Evolutionary conservation across 2,329 filamentous ascomycete species (phyloP).

Genomic region (Plenodomus lindquistii): DNA sequence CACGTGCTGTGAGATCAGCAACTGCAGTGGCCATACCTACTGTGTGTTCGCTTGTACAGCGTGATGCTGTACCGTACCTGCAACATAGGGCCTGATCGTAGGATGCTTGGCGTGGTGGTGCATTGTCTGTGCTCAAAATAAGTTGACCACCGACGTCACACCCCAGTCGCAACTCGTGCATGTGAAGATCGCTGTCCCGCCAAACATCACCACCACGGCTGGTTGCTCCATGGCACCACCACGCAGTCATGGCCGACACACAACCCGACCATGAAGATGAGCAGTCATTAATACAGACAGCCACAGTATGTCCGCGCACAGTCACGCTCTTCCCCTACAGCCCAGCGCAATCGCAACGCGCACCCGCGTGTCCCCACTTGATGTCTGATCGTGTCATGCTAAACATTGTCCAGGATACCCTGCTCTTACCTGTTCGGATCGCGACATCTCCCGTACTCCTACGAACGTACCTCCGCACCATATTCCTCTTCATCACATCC

Average conservation of each 20-base stretch:
- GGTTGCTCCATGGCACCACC: background rate
- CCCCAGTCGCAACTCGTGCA: constrained; percentile 11
- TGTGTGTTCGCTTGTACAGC: constrained; percentile 15
- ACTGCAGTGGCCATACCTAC: background rate
- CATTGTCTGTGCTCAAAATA: constrained; percentile 21
- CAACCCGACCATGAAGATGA: constrained; percentile 23
- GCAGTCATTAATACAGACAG: constrained; percentile 16
- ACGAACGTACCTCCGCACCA: constrained; percentile 65
- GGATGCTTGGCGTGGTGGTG: constrained; percentile 27
- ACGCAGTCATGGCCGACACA: constrained; percentile 23
- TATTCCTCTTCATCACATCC: constrained; percentile 58
- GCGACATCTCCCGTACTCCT: constrained; percentile 65
- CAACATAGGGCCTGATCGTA: constrained; percentile 7
- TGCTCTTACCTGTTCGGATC: constrained; percentile 58
- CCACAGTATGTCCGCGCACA: constrained; percentile 21
- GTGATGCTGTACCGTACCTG: constrained; percentile 13
- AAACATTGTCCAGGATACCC: constrained; percentile 50
- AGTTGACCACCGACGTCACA: constrained; percentile 33
- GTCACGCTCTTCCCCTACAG: background rate
- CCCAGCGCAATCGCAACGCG: constrained; percentile 1
- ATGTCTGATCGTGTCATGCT: too few relatives aligned
- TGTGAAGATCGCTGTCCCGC: constrained; percentile 25
- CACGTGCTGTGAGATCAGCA: background rate
- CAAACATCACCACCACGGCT: constrained; percentile 5
- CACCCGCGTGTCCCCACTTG: background rate